These are phyloP conservation scores for Claviceps africana DNA, from an alignment of 2,329 filamentous ascomycete genomes.

Conservation along the genomic window DNA sequence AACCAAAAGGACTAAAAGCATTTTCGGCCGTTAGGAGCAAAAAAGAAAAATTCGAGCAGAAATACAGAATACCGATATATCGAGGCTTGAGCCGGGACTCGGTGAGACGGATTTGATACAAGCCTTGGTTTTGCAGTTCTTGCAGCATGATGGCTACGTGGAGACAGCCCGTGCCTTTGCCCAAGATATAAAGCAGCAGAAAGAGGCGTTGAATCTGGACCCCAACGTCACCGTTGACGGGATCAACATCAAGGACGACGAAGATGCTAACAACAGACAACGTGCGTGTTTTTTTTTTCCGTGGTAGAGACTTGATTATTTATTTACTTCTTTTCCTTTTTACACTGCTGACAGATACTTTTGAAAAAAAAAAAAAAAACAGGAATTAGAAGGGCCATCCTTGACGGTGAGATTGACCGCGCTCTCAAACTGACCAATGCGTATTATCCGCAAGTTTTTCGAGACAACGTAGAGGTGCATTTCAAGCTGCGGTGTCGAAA, in stretches of 20 bases:
- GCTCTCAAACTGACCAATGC: constrained; percentile 69
- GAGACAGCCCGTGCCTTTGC: constrained; percentile 85
- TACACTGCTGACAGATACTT: constrained; percentile 4
- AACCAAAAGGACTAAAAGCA: not conserved
- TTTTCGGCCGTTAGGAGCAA: constrained; percentile 35
- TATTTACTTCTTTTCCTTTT: not conserved
- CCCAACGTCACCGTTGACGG: constrained; percentile 36
- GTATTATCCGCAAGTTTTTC: constrained; percentile 69
- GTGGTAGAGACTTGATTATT: not conserved
- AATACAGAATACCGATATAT: constrained; percentile 45
- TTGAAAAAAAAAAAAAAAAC: not conserved
- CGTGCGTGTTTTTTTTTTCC: constrained; percentile 35
- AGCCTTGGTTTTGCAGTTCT: constrained; percentile 67
- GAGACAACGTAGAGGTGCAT: constrained; percentile 68
- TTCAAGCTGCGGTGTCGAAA: constrained; percentile 82
- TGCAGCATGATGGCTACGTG: constrained; percentile 90
- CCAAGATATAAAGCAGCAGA: constrained; percentile 63
- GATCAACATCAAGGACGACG: constrained; percentile 61
- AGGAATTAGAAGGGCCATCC: constrained; percentile 77
- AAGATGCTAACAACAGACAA: constrained; percentile 76
- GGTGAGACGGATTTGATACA: constrained; percentile 71
- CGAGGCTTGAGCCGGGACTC: constrained; percentile 45
- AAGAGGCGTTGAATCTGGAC: constrained; percentile 51
- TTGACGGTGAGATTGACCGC: constrained; percentile 83
- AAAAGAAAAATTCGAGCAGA: constrained; percentile 42